Base-by-base conservation (phyloP, 352 stramenopile species). In the Globisporangium middletonii region DNA sequence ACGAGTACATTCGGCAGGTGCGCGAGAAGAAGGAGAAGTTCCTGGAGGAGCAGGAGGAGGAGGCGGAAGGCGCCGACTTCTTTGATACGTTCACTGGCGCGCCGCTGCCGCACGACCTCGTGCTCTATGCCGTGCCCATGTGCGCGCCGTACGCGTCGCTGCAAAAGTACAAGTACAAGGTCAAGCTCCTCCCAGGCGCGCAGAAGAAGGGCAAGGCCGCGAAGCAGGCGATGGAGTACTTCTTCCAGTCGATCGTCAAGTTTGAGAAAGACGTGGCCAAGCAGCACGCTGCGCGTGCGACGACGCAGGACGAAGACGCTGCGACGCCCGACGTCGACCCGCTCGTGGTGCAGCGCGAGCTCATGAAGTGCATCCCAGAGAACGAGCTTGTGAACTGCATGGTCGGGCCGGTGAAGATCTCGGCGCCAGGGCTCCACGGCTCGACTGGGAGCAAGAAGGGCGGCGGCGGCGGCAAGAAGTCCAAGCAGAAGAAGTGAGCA, bases 151-250 rank as follows among this genome's bases (percentile, higher is more conserved):
- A 97, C 67, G 69, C 79, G 18, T 81, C 81, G 44, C 67, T 97
- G 59, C 72, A 69, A 46, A 89, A 89, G 63, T 96, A 86, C 70
- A 97, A 96, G 63, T 97, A 97, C 75, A 92, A 94, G 67, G 85
- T 97, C 41, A 98, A 98, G 72, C 67, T 98, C 19, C 88, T 82
- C 0, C 92, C 92, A 0, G 92, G 92, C 12, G 78, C 64, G 46
- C 72, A 89, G 57, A 97, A 97, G 79, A 96, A 95, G 64, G 92
- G 92, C 62, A 97, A 97, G 65, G 86, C 88, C 1, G 83, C 75
- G 18, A 95, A 96, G 70, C 72, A 90, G 59, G 81, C 79, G 11
- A 80, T 96, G 64, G 89, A 97, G 49, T 76, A 92, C 47, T 93
- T 94, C 46, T 76, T 92, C 30, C 56, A 72, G 23, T 84, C 71